Conservation (phyloP, 257 asterid species). For the Plectranthus barbatus region DNA sequence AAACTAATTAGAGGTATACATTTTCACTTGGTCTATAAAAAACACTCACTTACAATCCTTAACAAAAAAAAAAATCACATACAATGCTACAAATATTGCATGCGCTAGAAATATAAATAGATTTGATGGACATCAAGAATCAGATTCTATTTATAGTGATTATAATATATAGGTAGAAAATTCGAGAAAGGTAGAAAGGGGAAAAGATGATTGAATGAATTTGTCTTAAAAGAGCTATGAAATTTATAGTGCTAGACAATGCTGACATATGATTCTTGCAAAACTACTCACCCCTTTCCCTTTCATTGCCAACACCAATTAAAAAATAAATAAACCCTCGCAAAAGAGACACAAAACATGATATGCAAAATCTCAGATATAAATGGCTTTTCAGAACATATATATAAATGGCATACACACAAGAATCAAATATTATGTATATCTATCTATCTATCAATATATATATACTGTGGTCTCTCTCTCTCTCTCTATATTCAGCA, state of each 20-base stretch:
- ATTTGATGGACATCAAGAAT: too few species aligned
- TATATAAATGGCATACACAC: background rate
- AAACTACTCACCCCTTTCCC: constrained; percentile 28
- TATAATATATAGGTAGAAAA: too few species aligned
- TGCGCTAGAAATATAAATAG: too few species aligned
- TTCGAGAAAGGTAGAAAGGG: background rate
- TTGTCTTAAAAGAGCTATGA: constrained; percentile 14
- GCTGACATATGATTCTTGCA: constrained; percentile 44
- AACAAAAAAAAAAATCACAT: too few species aligned
- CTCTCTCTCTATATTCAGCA: background rate
- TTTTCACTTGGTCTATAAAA: too few species aligned
- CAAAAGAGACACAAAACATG: constrained; percentile 24
- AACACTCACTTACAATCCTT: too few species aligned
- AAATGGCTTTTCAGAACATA: constrained; percentile 19
- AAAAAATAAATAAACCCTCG: background rate
- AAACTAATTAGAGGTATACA: too few species aligned
- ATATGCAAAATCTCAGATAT: constrained; percentile 36
- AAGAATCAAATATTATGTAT: too few species aligned
- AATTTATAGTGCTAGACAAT: constrained; percentile 39
- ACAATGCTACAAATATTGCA: too few species aligned
- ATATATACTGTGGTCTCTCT: too few species aligned
- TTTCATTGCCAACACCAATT: constrained; percentile 30
- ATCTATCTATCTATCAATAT: background rate
- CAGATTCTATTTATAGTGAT: too few species aligned
- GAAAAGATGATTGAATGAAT: background rate